Conservation (phyloP, 495 filamentous ascomycete species). For the Trichoderma gamsii region DNA sequence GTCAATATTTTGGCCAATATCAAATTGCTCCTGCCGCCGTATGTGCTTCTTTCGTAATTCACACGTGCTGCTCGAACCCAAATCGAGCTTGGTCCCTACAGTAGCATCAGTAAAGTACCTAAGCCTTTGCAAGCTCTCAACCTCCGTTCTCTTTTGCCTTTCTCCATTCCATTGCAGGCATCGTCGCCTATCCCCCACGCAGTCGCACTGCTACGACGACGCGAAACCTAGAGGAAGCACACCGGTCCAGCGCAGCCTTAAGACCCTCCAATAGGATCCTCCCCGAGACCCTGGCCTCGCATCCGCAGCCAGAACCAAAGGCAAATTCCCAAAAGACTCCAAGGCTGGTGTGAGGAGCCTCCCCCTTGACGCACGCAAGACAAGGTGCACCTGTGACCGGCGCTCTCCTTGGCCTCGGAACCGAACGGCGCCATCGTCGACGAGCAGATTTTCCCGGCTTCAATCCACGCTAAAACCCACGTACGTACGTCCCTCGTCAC, state of each 20-base stretch:
- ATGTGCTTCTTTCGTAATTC: not conserved
- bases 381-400: not conserved
- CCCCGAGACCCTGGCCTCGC: too few relatives aligned
- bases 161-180: not conserved
- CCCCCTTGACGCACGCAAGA: too few relatives aligned
- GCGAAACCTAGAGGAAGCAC: too few relatives aligned
- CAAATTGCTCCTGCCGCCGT: not conserved
- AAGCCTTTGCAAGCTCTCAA: not conserved
- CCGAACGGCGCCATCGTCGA: not conserved
- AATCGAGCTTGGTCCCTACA: too few relatives aligned
- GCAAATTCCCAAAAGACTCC: too few relatives aligned
- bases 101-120: too few relatives aligned
- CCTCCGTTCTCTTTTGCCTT: not conserved
- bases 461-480: constrained; percentile 6
- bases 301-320: too few relatives aligned
- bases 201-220: too few relatives aligned
- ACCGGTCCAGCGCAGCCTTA: too few relatives aligned
- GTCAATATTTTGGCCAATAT: not conserved
- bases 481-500: not conserved
- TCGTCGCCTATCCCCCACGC: not conserved
- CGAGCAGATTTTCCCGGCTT: constrained; percentile 2
- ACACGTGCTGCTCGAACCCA: not conserved
- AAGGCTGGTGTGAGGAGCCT: too few relatives aligned
- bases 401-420: not conserved
- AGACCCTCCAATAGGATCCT: too few relatives aligned